phyloP scores from a whole-genome alignment of 192 early-diverging fungal genomes.

The Funneliformis mosseae region DNA sequence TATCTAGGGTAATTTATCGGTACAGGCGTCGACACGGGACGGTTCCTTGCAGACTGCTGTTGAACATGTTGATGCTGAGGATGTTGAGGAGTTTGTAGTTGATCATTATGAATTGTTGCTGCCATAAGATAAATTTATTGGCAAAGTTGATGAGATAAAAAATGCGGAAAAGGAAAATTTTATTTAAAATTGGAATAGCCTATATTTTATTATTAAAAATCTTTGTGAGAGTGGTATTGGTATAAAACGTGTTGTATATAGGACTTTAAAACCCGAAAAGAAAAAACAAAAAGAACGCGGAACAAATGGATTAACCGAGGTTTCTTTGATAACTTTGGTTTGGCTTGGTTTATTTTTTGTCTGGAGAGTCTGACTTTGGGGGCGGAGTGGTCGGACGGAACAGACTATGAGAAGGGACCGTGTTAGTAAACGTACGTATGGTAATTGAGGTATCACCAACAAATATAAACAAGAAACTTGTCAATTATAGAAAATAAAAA shows the following conservation, averaged over 20 bases:
- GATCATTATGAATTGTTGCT: conserved; percentile 15
- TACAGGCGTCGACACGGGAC: conserved; percentile 27
- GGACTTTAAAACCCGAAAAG: not conserved
- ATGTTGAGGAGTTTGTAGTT: not conserved
- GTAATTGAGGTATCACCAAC: not conserved
- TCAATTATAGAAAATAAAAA: not conserved
- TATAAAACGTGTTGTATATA: not conserved
- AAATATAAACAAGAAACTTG: not conserved
- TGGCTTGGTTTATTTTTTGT: not conserved
- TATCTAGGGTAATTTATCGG: conserved; percentile 28
- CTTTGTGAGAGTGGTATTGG: not conserved
- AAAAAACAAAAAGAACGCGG: conserved; percentile 8
- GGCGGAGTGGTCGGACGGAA: not conserved
- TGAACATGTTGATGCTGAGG: conserved; percentile 20
- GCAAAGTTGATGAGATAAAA: not conserved
- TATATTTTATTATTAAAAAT: not conserved
- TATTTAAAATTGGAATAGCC: not conserved
- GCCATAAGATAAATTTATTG: not conserved
- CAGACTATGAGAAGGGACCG: not conserved
- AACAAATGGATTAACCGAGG: conserved; percentile 1
- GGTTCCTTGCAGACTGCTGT: conserved; percentile 24
- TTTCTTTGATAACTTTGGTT: not conserved
- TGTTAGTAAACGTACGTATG: not conserved
- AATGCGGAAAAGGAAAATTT: not conserved
- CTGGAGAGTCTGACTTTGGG: not conserved